Conservation (phyloP, 352 stramenopile genomes). For the Pilasporangium apinafurcum region DNA sequence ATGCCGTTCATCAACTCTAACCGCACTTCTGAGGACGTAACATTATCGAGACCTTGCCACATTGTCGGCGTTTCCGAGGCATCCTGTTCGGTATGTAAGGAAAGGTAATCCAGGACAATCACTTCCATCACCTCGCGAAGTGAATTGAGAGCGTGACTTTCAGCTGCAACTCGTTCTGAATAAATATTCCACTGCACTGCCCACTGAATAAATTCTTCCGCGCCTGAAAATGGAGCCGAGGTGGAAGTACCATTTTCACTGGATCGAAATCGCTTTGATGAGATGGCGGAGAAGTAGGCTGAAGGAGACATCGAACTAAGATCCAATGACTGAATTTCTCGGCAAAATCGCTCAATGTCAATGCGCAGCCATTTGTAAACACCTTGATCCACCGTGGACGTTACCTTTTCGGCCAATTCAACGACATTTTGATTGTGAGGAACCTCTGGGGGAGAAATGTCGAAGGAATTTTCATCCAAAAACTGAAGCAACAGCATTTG, state of each 20-base stretch:
- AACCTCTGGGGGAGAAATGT: conserved; percentile 49
- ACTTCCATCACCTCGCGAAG: conserved; percentile 74
- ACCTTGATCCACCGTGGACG: conserved; percentile 39
- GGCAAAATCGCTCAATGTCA: conserved; percentile 67
- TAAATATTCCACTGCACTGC: conserved; percentile 82
- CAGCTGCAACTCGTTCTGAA: conserved; percentile 72
- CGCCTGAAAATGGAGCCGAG: conserved; percentile 26
- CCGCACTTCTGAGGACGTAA: conserved; percentile 50
- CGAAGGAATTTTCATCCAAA: conserved; percentile 58
- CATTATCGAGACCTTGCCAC: conserved; percentile 55
- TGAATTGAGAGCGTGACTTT: conserved; percentile 75
- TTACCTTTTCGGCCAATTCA: conserved; percentile 58
- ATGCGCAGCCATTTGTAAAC: conserved; percentile 83
- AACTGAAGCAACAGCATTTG: conserved; percentile 69
- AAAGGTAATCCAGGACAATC: conserved; percentile 70
- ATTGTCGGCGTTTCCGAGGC: conserved; percentile 24
- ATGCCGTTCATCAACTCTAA: conserved; percentile 60
- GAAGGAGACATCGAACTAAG: conserved; percentile 28
- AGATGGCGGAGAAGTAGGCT: conserved; percentile 25
- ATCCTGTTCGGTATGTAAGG: conserved; percentile 31
- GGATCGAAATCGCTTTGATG: conserved; percentile 57
- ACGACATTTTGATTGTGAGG: conserved; percentile 68
- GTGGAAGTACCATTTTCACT: conserved; percentile 21
- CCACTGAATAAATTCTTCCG: conserved; percentile 63
- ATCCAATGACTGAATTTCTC: conserved; percentile 52